Evolutionary conservation across 2,329 filamentous ascomycete genomes (phyloP).

Genomic region (Zymoseptoria crescenta): DNA sequence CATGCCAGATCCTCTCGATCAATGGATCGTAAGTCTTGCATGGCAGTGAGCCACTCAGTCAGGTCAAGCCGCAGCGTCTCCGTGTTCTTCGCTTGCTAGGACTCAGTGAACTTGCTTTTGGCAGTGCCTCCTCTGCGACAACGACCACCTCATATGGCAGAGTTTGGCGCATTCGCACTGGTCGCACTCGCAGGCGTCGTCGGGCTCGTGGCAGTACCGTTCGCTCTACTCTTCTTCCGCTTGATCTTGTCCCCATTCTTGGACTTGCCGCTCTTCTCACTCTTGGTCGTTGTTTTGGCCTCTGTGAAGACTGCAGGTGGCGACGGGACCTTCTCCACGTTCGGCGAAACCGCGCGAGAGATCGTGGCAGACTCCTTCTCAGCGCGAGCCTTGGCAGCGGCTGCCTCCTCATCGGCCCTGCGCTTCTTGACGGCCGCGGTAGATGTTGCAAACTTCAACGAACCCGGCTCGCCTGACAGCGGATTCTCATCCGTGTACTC

Average conservation of each 20-base stretch:
- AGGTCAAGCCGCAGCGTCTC: no score
- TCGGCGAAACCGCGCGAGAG: conserved; percentile 8
- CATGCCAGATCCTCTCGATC: no score
- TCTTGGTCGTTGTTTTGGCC: conserved; percentile 8
- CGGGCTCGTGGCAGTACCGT: conserved; percentile 13
- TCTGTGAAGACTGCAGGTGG: conserved; percentile 17
- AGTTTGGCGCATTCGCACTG: conserved; percentile 5
- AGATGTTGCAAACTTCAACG: conserved; percentile 49
- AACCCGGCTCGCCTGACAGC: conserved; percentile 54
- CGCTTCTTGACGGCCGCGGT: conserved; percentile 36
- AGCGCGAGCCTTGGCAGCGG: conserved; percentile 18
- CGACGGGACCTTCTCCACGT: conserved; percentile 6
- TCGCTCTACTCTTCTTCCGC: conserved; percentile 15
- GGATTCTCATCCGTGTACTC: conserved; percentile 60
- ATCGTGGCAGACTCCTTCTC: conserved; percentile 11
- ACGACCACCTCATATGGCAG: conserved; percentile 3
- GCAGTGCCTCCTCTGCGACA: background rate
- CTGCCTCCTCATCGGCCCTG: conserved; percentile 30
- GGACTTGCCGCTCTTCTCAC: conserved; percentile 9
- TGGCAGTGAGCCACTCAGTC: no score
- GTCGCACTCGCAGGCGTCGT: conserved; percentile 14
- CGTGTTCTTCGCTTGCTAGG: no score
- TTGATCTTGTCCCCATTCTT: conserved; percentile 14
- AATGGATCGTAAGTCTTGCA: no score
- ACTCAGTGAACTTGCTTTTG: no score